Evolutionary conservation across 208 protist species (phyloP), one percentile per base, ranked within the genome.

Genomic region (Naegleria lovaniensis): DNA sequence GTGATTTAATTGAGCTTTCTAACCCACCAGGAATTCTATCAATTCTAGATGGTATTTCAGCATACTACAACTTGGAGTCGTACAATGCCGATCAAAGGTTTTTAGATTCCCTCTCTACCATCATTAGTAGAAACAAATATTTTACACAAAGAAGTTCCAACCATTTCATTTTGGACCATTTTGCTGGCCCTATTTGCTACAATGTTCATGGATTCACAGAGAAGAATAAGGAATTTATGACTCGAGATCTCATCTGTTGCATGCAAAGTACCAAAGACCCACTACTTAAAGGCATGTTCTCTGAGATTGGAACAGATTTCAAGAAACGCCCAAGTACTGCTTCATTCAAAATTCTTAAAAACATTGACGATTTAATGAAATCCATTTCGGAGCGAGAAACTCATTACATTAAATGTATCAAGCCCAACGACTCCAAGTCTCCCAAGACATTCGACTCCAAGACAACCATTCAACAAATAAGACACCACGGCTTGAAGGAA

Each of bases 21-120:
- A 85, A 85, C 11, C 83, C 83, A 48, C 95, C 96, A 13, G 98
- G 98, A 88, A 93, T 99, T 38, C 98, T 99, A 91, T 91, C 93
- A 84, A 85, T 99, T 5, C 94, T 99, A 33, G 98, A 99, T 92
- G 98, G 99, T 92, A 96, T 98, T 29, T 99, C 98, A 90, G 94
- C 95, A 9, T 97, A 97, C 6, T 96, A 98, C 95, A 92, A 95
- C n/a, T 97, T 97, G 88, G 96, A 97, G 91, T 96, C 97, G 85
- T 92, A 95, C 19, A 96, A 97, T 13, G 96, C 95, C 15, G 97
- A 99, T 91, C 92, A 95, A 19, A 97, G 96, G 92, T 96, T 98
- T 93, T 93, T 98, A 39, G 94, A 97, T 25, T 97, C 97, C 93
- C 92, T 99, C 79, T 93, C 92, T 41, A 90, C 83, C 3, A 79